These are phyloP conservation scores for Novymonas esmeraldas DNA, from an alignment of 208 protist genomes.

Conservation along the genomic window DNA sequence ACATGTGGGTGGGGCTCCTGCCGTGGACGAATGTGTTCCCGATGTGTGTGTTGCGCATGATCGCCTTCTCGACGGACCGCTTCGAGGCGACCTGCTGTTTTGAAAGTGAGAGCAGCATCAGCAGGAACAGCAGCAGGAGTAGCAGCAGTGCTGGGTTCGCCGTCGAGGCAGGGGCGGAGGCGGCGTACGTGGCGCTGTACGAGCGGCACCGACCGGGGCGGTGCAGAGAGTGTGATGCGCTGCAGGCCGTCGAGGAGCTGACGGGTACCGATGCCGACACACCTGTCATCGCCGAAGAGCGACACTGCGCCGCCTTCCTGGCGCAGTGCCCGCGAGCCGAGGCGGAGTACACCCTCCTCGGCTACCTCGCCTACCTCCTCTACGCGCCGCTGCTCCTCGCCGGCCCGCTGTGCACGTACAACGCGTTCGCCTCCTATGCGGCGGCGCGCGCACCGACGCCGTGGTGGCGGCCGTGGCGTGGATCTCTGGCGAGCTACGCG, in stretches of 20 bases:
- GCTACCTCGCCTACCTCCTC: conserved; percentile 81
- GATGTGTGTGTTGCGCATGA: background rate
- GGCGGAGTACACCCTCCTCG: conserved; percentile 58
- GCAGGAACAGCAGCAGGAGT: too few relatives aligned
- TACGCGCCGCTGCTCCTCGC: conserved; percentile 86
- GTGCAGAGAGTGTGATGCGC: background rate
- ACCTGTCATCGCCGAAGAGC: too few relatives aligned
- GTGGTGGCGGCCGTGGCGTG: background rate
- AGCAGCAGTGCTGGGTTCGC: too few relatives aligned
- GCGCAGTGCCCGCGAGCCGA: conserved; percentile 35
- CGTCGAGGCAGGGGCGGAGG: background rate
- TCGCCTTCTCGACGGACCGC: background rate
- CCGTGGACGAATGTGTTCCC: background rate
- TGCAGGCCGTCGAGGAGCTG: background rate
- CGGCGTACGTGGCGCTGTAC: background rate
- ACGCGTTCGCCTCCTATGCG: conserved; percentile 77
- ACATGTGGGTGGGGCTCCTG: background rate
- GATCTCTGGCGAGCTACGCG: conserved; percentile 9
- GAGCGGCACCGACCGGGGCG: background rate
- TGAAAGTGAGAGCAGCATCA: too few relatives aligned
- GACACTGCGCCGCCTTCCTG: conserved; percentile 41
- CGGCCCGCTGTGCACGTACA: conserved; percentile 84
- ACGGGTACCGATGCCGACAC: too few relatives aligned
- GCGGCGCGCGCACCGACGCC: conserved; percentile 16
- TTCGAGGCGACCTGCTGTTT: background rate